These are phyloP conservation scores for Fusarium veterinarium DNA, from an alignment of 2,329 filamentous ascomycete genomes.

Conservation along the genomic window DNA sequence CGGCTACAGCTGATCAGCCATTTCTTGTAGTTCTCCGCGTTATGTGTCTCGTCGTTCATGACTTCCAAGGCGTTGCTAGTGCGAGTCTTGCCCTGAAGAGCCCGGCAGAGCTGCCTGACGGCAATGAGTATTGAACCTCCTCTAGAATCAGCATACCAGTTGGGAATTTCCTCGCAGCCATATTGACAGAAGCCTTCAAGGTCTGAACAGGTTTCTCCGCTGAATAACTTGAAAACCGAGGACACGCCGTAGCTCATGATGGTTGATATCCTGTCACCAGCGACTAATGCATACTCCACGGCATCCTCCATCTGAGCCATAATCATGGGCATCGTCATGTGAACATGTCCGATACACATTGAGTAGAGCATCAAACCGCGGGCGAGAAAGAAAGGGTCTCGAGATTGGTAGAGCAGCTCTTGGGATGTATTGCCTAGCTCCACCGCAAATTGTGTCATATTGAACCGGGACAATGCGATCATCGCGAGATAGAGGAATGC, in stretches of 20 bases:
- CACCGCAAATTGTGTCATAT: slow-evolving; percentile 74
- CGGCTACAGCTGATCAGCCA: slow-evolving; percentile 65
- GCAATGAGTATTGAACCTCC: slow-evolving; percentile 77
- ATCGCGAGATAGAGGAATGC: slow-evolving; percentile 75
- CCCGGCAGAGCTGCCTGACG: slow-evolving; percentile 73
- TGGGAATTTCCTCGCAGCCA: slow-evolving; percentile 77
- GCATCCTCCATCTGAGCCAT: slow-evolving; percentile 72
- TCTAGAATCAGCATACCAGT: slow-evolving; percentile 77
- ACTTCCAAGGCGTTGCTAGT: slow-evolving; percentile 63
- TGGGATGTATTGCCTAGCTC: slow-evolving; percentile 73
- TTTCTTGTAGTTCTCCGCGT: slow-evolving; percentile 66
- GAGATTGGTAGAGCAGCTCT: slow-evolving; percentile 71
- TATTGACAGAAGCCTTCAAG: slow-evolving; percentile 78
- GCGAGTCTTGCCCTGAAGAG: slow-evolving; percentile 79
- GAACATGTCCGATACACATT: slow-evolving; percentile 76
- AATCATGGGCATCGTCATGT: slow-evolving; percentile 69
- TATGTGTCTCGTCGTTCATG: slow-evolving; percentile 76
- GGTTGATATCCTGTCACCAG: slow-evolving; percentile 77
- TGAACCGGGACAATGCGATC: slow-evolving; percentile 76
- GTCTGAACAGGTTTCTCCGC: slow-evolving; percentile 75
- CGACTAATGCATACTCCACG: slow-evolving; percentile 72
- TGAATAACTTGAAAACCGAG: slow-evolving; percentile 75
- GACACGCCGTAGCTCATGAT: slow-evolving; percentile 77
- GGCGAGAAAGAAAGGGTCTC: slow-evolving; percentile 73
- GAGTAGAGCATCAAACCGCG: slow-evolving; percentile 76